A percentile compares a stretch with the other conserved stretches of the same genome.
Conservation (phyloP, 805 yeast genomes). For the Kazachstania taianensis region DNA sequence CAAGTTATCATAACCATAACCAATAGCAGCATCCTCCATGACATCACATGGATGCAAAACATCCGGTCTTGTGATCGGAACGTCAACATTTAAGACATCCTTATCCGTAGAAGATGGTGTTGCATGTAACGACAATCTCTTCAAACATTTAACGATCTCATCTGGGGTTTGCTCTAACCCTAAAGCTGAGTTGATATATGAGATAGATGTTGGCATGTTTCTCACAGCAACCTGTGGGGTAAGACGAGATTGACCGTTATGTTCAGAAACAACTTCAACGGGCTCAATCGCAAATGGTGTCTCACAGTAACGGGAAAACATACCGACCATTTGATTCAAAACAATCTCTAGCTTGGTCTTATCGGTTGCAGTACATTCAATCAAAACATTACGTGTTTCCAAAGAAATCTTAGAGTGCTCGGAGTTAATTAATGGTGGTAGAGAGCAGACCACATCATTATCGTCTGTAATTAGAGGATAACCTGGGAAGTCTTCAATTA, state of each 20-base stretch:
- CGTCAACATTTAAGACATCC: conserved; percentile 46
- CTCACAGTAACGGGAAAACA: conserved; percentile 84
- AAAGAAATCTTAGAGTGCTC: conserved; percentile 80
- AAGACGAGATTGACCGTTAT: conserved; percentile 63
- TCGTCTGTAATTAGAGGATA: conserved; percentile 84
- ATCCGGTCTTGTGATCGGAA: conserved; percentile 95
- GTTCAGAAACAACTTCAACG: conserved; percentile 71
- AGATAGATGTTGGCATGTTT: conserved; percentile 59
- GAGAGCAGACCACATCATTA: conserved; percentile 66
- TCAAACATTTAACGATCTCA: conserved; percentile 57
- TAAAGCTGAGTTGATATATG: conserved; percentile 83
- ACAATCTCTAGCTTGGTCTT: conserved; percentile 90
- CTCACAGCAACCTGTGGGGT: conserved; percentile 68
- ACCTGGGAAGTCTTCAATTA: conserved; percentile 79
- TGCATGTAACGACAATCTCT: conserved; percentile 74
- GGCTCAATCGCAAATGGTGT: conserved; percentile 85
- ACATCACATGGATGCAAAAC: conserved; percentile 94
- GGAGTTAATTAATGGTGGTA: conserved; percentile 96
- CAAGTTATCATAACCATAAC: conserved; percentile 87
- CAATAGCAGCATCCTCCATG: conserved; percentile 97
- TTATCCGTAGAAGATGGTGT: conserved; percentile 34
- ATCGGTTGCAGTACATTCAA: conserved; percentile 93
- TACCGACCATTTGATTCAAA: conserved; percentile 82
- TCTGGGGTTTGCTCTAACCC: conserved; percentile 67
- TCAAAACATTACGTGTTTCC: conserved; percentile 77